A percentile compares a stretch with the other conserved stretches of the same genome.
Evolutionary conservation across 2,329 filamentous ascomycete genomes (phyloP).

Genomic region (Pezicula carpinea): DNA sequence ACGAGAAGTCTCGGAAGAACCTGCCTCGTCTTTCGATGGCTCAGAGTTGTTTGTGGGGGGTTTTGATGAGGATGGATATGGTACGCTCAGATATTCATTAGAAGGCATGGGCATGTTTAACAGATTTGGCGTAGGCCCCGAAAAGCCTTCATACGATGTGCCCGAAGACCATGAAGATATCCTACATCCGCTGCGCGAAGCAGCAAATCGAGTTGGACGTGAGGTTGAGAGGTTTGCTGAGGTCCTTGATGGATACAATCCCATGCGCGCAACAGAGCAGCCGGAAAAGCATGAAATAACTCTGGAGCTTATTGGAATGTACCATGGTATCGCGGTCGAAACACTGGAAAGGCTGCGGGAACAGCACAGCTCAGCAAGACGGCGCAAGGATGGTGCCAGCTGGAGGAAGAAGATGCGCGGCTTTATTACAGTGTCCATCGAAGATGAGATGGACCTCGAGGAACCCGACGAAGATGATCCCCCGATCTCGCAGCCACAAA

Average conservation of each 20-base stretch:
- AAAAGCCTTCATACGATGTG: conserved; percentile 26
- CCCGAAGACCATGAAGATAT: conserved; percentile 39
- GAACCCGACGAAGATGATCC: conserved; percentile 48
- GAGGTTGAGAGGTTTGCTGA: conserved; percentile 87
- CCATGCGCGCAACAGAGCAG: conserved; percentile 38
- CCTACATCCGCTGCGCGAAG: conserved; percentile 56
- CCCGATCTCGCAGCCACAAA: conserved; percentile 14
- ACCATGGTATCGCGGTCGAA: conserved; percentile 51
- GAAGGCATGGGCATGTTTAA: conserved; percentile 22
- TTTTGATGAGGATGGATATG: conserved; percentile 19
- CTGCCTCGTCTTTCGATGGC: conserved; percentile 27
- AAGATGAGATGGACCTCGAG: conserved; percentile 36
- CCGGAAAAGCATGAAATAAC: conserved; percentile 59
- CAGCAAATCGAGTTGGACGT: conserved; percentile 65
- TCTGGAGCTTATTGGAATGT: conserved; percentile 63
- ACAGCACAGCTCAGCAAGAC: conserved; percentile 28
- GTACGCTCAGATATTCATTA: conserved; percentile 21
- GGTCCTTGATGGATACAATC: conserved; percentile 71
- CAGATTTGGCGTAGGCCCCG: conserved; percentile 12
- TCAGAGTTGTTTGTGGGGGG: conserved; percentile 30
- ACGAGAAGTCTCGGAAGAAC: conserved; percentile 26
- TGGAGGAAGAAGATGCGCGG: conserved; percentile 33
- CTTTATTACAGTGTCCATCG: conserved; percentile 19
- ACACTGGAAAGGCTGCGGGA: conserved; percentile 40
- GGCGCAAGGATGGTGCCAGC: conserved; percentile 20